Base-by-base conservation (phyloP, 2,329 filamentous ascomycete genomes). In the Colletotrichum neosansevieriae region DNA sequence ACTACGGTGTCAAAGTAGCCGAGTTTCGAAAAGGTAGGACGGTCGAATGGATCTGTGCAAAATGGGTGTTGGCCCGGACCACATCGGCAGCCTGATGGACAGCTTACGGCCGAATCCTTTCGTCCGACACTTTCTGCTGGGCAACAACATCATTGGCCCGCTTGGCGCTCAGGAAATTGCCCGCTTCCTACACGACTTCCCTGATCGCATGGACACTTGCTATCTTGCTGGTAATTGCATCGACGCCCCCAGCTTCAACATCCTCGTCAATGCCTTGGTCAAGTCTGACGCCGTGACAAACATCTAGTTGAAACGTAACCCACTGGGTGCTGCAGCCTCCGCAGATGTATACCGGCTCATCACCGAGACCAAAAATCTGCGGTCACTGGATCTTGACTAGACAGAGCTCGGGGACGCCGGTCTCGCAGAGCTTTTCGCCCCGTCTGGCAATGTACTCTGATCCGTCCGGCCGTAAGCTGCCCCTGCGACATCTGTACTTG, bases 211-310 rank as follows among this genome's bases (percentile, higher is more conserved):
- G 73, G 80, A 86, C 61, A 87, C 85, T 36, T 87, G 84, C 85
- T 87, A 87, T 71, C 78, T 87, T 36, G 84, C 84, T 4, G 85
- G 85, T 5, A 86, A 86, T 71, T 85, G 83, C 73, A 85, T 88
- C 69, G 81, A 86, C 57, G 75, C 76, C 2, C 60, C 74, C 3
- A 76, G 79, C 64, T 80, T 87, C 73, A 74, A 73, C 29, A 70
- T 77, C 1, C 77, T 87, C 1, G 82, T 84, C 1, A 76, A 83
- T 63, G 80, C 81, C 57, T 81, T 85, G 79, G 71, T 82, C 13
- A 75, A 75, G 24, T 84, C 82, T 1, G 74, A 77, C 3, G 77
- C 77, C 13, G 76, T 85, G 67, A 84, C 82, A 19, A 85, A 84
- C 70, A 74, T 87, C 54, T 87, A 85, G 85, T 74, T 87, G 61